Conservation (phyloP, 306 rosid species). For the Macrotyloma uniflorum region DNA sequence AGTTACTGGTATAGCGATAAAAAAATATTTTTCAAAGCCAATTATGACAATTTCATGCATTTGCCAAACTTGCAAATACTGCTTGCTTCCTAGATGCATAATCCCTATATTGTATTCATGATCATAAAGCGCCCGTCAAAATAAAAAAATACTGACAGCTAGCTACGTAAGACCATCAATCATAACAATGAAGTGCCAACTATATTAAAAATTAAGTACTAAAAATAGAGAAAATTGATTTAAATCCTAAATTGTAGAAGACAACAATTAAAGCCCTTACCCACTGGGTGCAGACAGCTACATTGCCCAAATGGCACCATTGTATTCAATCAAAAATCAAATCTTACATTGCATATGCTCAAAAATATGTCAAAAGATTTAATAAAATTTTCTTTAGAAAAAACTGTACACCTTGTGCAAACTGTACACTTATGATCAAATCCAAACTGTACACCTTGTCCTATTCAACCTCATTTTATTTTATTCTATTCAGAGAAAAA, state of each 20-base stretch:
- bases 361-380: background rate
- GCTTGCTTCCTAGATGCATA: background rate
- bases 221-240: background rate
- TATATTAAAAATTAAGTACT: background rate
- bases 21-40: slow-evolving; percentile 26
- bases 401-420: background rate
- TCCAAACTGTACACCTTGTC: background rate
- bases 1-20: background rate
- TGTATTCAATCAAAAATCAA: background rate
- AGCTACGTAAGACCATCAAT: background rate
- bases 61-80: slow-evolving; percentile 17
- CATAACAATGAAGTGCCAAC: slow-evolving; percentile 5
- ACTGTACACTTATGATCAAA: background rate
- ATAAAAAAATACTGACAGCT: background rate
- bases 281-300: background rate
- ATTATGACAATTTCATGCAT: background rate
- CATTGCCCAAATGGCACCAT: background rate
- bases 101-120: background rate
- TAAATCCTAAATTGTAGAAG: slow-evolving; percentile 1
- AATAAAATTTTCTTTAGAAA: background rate
- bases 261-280: background rate
- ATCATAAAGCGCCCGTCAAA: background rate
- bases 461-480: background rate
- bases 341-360: background rate
- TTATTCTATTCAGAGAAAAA: slow-evolving; percentile 10